Evolutionary conservation across 2,329 filamentous ascomycete species (phyloP).

Genomic region (Chaetomiaceae sp.): DNA sequence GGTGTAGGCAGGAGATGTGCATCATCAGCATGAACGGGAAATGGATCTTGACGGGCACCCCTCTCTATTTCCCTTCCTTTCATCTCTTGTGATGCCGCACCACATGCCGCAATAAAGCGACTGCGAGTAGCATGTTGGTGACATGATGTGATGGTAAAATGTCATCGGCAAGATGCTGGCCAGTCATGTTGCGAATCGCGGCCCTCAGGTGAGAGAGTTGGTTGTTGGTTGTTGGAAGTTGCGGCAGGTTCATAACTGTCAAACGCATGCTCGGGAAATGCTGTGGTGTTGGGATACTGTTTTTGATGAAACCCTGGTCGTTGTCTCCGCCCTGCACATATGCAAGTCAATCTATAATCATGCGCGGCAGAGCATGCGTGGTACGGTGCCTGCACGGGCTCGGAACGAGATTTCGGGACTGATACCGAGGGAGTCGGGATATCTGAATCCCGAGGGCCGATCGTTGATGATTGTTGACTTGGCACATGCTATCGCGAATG

Average conservation of each 20-base stretch:
- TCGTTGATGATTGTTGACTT: background rate
- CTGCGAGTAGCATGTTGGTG: background rate
- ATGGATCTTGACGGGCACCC: too few relatives aligned
- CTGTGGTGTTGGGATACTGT: too few relatives aligned
- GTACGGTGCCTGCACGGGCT: constrained; percentile 5
- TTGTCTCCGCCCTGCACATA: background rate
- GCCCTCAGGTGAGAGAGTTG: too few relatives aligned
- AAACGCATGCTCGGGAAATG: too few relatives aligned
- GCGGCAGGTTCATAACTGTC: too few relatives aligned
- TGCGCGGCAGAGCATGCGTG: background rate
- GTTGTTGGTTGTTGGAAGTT: too few relatives aligned
- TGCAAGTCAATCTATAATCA: too few relatives aligned
- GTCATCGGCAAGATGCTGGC: background rate
- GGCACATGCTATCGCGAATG: background rate
- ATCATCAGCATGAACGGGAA: too few relatives aligned
- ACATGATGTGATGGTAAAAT: background rate
- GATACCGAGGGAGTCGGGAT: background rate
- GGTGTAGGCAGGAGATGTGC: too few relatives aligned
- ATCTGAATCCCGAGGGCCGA: constrained; percentile 6
- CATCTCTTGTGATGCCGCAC: background rate
- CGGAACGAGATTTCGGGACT: background rate
- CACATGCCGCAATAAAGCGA: too few relatives aligned
- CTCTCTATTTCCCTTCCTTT: background rate
- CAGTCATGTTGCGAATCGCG: background rate
- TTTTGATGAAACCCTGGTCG: background rate